Evolutionary conservation across 345 rosid genomes (phyloP), one percentile per base, ranked within the genome.

Genomic region (Heritiera fomes): DNA sequence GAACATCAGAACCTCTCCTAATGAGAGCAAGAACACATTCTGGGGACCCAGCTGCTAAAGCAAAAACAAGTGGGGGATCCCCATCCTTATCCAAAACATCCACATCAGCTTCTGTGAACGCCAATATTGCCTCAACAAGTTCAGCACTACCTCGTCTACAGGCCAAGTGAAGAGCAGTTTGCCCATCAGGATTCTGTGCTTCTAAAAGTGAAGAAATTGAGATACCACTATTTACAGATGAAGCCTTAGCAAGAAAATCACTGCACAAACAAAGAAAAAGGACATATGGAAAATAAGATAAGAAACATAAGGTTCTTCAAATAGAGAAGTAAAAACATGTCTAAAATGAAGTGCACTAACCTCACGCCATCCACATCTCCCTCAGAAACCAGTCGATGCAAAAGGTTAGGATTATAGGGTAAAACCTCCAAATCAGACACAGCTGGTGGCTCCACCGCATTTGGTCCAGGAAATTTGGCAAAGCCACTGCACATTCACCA

Each of bases 51-150:
- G 97, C 97, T 74, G 98, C 98, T 75, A 96, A 89, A 83, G 99
- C 99, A 88, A 96, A 94, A 82, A 96, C 94, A 82, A 96, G 98
- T 9, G 99, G 97, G 50, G 98, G 99, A 84, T 93, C 97, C 67
- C 98, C 97, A 83, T 94, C 98, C 85, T 90, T 96, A 81, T 94
- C 97, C 88, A 91, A 87, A 73, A 92, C 85, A 90, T 94, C 98
- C 73, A 94, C 98, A 82, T 90, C 79, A 64, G 93, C 95, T 83
- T 86, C 88, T 53, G 63, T 71, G 66, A 89, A 88, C 83, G 87
- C 92, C 88, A 96, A 80, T 73, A 96, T 88, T 76, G 92, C 85
- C 84, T 83, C 90, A 77, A 96, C 98, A 82, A 96, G 90, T 78
- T 94, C 93, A 41, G 85, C 89, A 86, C 97, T 88, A 81, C 99